Base-by-base conservation (phyloP, 1,284 basidiomycete genomes). In the Phenoliferia sp. region DNA sequence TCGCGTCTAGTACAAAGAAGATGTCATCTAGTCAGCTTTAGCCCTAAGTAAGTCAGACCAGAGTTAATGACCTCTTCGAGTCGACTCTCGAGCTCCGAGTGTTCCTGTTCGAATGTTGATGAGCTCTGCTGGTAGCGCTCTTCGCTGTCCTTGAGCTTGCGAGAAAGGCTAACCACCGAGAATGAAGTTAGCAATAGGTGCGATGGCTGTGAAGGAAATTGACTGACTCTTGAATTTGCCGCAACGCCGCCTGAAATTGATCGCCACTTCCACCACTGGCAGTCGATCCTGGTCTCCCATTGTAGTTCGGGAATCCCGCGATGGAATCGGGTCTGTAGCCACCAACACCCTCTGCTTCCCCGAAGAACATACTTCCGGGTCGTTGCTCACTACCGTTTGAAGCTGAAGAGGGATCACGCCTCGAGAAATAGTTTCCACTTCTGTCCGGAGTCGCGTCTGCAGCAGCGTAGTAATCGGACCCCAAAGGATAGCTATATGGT, bases 61-160 rank as follows among this genome's bases (percentile, higher is more conserved):
- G n/a, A n/a, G n/a, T n/a, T n/a, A 35, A 3, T 7, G 17, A 64
- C 67, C 63, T 73, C 71, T 26, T 73, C 71, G n/a, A 73, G 67
- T 0, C 66, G 69, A 12, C 34, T 36, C 32, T 73, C 69, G 50
- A 73, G 71, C 26, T 73, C 71, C 2, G 64, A 60, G 4, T 67
- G 65, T 31, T 73, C 65, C 17, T 69, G 33, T 28, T 73, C 71
- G 60, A 63, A 73, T 2, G 67, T 55, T 16, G 50, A 64, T 9
- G 71, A 62, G 19, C 61, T 71, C 3, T 64, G 54, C 34, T 67
- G 61, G 12, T 67, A 59, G 6, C 71, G 63, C 17, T 35, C 58
- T 32, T 73, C 71, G 15, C 48, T 61, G 3, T 71, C 71, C 34
- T 68, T 69, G 48, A 71, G 65, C 64, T 71, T 73, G 34, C 44